Conservation (phyloP, 1,139 yeast species). For the Diutina pseudorugosa region DNA sequence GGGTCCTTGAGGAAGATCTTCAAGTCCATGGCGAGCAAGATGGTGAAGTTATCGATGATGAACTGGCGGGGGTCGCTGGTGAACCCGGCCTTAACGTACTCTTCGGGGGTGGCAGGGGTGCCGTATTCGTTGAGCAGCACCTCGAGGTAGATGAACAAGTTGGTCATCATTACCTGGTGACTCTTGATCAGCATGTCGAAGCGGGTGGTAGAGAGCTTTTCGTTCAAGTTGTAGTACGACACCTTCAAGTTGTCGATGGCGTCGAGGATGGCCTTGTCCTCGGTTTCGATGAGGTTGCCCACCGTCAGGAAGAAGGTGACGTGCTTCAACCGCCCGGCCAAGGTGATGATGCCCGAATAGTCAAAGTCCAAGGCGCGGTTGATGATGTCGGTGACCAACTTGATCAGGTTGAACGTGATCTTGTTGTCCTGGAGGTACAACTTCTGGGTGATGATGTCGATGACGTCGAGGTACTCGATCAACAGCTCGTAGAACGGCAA, state of each 20-base stretch:
- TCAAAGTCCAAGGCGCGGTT: constrained; percentile 28
- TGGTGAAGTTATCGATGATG: constrained; percentile 28
- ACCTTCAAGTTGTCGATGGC: constrained; percentile 21
- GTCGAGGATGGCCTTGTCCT: constrained; percentile 23
- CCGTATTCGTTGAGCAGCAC: constrained; percentile 34
- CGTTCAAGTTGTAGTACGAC: constrained; percentile 27
- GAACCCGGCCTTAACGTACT: constrained; percentile 35
- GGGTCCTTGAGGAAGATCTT: constrained; percentile 41
- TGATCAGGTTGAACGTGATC: constrained; percentile 31
- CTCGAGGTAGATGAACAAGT: constrained; percentile 28
- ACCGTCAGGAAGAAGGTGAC: constrained; percentile 32
- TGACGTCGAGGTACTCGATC: constrained; percentile 20
- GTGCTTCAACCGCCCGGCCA: constrained; percentile 33
- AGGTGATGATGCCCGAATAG: constrained; percentile 28
- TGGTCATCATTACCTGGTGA: constrained; percentile 31
- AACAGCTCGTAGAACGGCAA: constrained; percentile 1
- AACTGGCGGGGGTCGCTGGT: constrained; percentile 31
- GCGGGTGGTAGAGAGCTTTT: constrained; percentile 21
- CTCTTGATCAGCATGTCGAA: constrained; percentile 29
- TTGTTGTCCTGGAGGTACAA: constrained; percentile 33
- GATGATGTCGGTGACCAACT: constrained; percentile 34
- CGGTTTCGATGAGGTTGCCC: constrained; percentile 28
- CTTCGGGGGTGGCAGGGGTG: constrained; percentile 32
- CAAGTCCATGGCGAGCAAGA: constrained; percentile 36
- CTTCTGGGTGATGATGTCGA: constrained; percentile 29